Evolutionary conservation across 163 green algal species (phyloP).

Genomic region (Chlamydomonas reinhardtii): DNA sequence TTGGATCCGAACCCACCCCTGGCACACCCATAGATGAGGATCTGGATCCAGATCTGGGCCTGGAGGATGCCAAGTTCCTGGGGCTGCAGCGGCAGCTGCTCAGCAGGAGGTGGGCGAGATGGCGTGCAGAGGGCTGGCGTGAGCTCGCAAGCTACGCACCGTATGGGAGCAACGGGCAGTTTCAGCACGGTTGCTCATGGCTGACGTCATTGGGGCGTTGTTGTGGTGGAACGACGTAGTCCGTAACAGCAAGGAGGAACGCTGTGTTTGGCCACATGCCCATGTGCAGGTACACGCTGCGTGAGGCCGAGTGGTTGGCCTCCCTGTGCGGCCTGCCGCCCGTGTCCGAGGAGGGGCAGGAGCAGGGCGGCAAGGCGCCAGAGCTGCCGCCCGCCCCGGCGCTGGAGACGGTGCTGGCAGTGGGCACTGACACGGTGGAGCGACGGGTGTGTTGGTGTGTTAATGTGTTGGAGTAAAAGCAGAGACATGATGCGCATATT

Average conservation of each 20-base stretch:
- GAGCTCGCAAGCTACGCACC: no score
- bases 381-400: no score
- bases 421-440: background rate
- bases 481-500: no score
- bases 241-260: no score
- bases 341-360: background rate
- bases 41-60: background rate
- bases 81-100: constrained; percentile 43
- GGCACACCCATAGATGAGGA: background rate
- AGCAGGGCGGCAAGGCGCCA: background rate
- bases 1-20: background rate
- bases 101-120: constrained; percentile 1
- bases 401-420: background rate
- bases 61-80: constrained; percentile 40
- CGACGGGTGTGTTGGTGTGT: no score
- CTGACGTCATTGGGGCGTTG: no score
- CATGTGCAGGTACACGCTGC: constrained; percentile 1
- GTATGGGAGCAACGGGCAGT: no score
- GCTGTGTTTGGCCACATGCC: background rate
- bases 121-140: no score
- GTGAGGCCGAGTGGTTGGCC: constrained; percentile 10
- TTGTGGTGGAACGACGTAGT: no score
- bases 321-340: background rate
- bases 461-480: no score
- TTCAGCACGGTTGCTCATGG: no score